Evolutionary conservation across 2,329 filamentous ascomycete genomes (phyloP), one percentile per base, ranked within the genome.

Genomic region (Aspergillus felis): DNA sequence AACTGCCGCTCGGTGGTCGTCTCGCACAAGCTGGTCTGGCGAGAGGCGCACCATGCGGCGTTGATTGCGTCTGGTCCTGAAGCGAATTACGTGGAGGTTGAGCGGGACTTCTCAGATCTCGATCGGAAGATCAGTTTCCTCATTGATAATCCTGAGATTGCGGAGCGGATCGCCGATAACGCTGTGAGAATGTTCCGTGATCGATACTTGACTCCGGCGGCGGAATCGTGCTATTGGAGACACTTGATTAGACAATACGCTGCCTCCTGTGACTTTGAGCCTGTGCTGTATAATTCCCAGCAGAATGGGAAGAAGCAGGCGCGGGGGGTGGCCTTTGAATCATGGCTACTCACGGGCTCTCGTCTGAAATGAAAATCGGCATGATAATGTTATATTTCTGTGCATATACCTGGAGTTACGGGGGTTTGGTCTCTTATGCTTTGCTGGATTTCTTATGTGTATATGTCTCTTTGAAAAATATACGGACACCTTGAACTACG

Each of bases 41-140:
- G 76, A 8, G 78, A 82, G 58, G 78, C 78, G 48, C 78, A 82
- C 55, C 76, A 81, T 49, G 76, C 75, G 0, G 75, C 81, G 0
- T 65, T 83, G 35, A 63, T 76, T 7, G 64, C 75, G 1, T 71
- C 72, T 1, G 81, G 81, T 0, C 74, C 78, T 1, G 72, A 79
- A 3, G 78, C 80, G 28, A 83, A 83, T 57, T 81, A 76, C 46
- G 73, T 83, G 14, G 70, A 79, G 56, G 79, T 83, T 0, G 68
- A 77, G 24, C 66, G 74, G 4, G 78, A 83, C 64, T 89, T 85
- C 68, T 82, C 81, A 42, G 84, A 88, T 61, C 74, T 86, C 56
- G 70, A 74, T 12, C 61, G 66, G 7, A 78, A 76, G 56, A 73
- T 81, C 44, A 58, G 76, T 20, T 75, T 74, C 54, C 68, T 82